Conservation (phyloP, 139 green algal genomes). For the Gonium pectorale region DNA sequence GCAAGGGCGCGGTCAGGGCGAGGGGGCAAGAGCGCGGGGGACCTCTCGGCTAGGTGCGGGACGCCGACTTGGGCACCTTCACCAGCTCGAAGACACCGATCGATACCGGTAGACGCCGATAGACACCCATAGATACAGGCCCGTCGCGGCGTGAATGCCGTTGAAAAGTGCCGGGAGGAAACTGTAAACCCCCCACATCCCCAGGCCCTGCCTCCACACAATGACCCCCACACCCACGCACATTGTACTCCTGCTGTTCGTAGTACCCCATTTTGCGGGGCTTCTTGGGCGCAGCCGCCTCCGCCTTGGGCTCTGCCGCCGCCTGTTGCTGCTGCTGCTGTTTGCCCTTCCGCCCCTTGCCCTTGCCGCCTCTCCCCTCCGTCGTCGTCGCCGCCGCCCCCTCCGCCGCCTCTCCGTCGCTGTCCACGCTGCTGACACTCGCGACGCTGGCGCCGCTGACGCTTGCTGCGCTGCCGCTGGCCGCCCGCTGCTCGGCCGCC, state of each 20-base stretch:
- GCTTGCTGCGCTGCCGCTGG: slow-evolving; percentile 8
- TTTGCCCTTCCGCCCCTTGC: slow-evolving; percentile 34
- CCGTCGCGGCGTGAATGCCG: too few relatives aligned
- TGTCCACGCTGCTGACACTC: slow-evolving; percentile 6
- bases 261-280: slow-evolving; percentile 61
- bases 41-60: too few relatives aligned
- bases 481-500: slow-evolving; percentile 20
- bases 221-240: neutral
- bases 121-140: too few relatives aligned
- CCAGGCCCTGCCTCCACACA: neutral
- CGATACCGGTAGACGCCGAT: too few relatives aligned
- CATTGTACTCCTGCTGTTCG: slow-evolving; percentile 66
- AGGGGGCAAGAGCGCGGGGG: too few relatives aligned
- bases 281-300: slow-evolving; percentile 18
- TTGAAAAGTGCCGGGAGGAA: too few relatives aligned
- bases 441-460: slow-evolving; percentile 27
- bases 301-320: neutral
- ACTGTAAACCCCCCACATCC: too few relatives aligned
- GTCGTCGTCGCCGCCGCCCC: neutral
- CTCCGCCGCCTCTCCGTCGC: neutral
- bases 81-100: too few relatives aligned
- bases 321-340: slow-evolving; percentile 11
- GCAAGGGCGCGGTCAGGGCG: too few relatives aligned
- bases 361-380: neutral
- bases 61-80: too few relatives aligned